These are phyloP conservation scores for Vitis hybrid DNA, from an alignment of 177 flowering plant genomes.

Conservation along the genomic window DNA sequence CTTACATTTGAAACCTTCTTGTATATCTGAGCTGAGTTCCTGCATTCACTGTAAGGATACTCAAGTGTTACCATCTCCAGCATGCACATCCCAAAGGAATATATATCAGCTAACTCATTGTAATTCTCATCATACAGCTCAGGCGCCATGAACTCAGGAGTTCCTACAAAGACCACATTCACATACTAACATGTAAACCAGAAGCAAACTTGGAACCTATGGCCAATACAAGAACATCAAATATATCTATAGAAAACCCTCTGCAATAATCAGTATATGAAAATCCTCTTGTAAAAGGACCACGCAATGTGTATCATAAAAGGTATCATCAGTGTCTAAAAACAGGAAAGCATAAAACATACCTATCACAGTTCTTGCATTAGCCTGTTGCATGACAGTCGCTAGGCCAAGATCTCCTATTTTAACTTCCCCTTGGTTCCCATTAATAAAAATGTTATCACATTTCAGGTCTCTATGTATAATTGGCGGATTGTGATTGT, in stretches of 20 bases:
- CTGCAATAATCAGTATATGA: background rate
- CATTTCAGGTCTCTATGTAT: conserved; percentile 3
- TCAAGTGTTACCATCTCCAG: conserved; percentile 70
- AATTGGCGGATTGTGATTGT: conserved; percentile 55
- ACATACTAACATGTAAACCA: conserved; percentile 4
- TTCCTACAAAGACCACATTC: conserved; percentile 32
- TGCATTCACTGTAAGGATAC: conserved; percentile 69
- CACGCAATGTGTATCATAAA: background rate
- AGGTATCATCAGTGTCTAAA: background rate
- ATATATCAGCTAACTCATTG: conserved; percentile 69
- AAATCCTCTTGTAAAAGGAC: background rate
- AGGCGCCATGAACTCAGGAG: no score
- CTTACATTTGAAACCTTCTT: conserved; percentile 68
- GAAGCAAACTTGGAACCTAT: no score
- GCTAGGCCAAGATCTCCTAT: conserved; percentile 59
- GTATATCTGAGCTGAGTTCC: conserved; percentile 62
- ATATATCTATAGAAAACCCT: background rate
- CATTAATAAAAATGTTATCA: no score
- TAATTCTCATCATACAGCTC: conserved; percentile 37
- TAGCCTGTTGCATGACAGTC: conserved; percentile 56
- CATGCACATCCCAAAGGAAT: conserved; percentile 78
- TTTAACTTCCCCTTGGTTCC: no score
- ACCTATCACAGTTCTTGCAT: conserved; percentile 64
- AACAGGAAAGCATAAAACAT: conserved; percentile 1
- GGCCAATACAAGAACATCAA: background rate